Evolutionary conservation across 257 asterid genomes (phyloP).

Genomic region (Solanum piurae): DNA sequence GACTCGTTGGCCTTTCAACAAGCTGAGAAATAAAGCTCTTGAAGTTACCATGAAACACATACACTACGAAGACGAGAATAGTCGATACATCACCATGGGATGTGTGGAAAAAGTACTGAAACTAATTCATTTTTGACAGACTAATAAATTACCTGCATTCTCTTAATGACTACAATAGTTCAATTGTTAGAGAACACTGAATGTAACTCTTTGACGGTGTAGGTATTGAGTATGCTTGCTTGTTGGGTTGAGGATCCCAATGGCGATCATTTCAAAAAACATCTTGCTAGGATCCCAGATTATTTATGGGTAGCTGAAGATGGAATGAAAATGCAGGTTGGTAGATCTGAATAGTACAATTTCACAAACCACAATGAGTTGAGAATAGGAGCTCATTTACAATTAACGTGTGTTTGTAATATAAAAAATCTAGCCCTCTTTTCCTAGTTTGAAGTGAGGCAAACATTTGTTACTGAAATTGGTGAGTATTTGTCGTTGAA

Average conservation of each 20-base stretch:
- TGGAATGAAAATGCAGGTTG: slow-evolving; percentile 80
- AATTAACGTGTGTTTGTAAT: background rate
- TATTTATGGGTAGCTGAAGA: slow-evolving; percentile 71
- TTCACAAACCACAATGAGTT: background rate
- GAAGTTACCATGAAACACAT: slow-evolving; percentile 58
- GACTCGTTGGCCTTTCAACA: slow-evolving; percentile 68
- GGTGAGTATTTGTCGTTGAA: background rate
- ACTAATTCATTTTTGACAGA: background rate
- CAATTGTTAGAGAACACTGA: background rate
- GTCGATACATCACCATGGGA: slow-evolving; percentile 61
- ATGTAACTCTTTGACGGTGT: background rate
- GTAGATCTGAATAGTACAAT: background rate
- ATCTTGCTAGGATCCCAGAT: slow-evolving; percentile 63
- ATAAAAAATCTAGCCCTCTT: background rate
- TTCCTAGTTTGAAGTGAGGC: background rate
- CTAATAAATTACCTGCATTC: background rate
- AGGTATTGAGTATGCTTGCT: slow-evolving; percentile 55
- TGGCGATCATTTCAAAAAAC: slow-evolving; percentile 61
- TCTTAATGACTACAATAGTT: background rate
- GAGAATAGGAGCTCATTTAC: background rate
- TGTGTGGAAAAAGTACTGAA: slow-evolving; percentile 37
- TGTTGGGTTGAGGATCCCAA: slow-evolving; percentile 78
- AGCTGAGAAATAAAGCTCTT: slow-evolving; percentile 56
- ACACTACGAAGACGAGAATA: slow-evolving; percentile 68
- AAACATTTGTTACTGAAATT: background rate